A percentile compares a stretch with the other conserved stretches of the same genome.
Conservation (phyloP, 768 basidiomycete genomes). For the Pisolithus sp. region DNA sequence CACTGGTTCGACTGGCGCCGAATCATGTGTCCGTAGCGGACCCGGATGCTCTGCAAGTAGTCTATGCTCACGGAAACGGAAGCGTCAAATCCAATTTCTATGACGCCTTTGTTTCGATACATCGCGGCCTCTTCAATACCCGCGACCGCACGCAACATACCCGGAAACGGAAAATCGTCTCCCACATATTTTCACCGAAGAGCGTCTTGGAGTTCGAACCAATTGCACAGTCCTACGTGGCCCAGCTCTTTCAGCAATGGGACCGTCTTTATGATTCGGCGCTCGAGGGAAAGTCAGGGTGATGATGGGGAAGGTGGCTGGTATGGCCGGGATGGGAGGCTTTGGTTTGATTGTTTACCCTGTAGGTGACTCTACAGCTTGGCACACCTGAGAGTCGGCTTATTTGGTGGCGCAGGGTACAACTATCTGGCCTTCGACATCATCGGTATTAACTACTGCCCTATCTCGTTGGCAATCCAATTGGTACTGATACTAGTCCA, state of each 20-base stretch:
- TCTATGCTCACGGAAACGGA: conserved; percentile 85
- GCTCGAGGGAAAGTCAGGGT: conserved; percentile 48
- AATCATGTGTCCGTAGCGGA: conserved; percentile 74
- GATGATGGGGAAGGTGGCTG: conserved; percentile 56
- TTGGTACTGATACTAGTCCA: conserved; percentile 5
- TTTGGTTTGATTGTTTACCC: conserved; percentile 72
- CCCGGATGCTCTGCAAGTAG: conserved; percentile 64
- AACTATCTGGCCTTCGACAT: conserved; percentile 71
- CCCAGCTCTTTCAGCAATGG: conserved; percentile 63
- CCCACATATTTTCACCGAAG: conserved; percentile 81
- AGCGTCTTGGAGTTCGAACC: conserved; percentile 84
- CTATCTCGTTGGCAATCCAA: not conserved
- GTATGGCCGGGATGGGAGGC: conserved; percentile 52
- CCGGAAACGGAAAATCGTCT: conserved; percentile 87
- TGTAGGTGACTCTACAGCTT: conserved; percentile 38
- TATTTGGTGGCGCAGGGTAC: conserved; percentile 32
- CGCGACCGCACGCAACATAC: conserved; percentile 73
- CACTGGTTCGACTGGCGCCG: conserved; percentile 65
- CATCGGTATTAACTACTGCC: conserved; percentile 40
- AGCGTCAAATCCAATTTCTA: conserved; percentile 75
- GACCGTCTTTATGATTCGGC: conserved; percentile 58
- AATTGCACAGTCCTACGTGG: conserved; percentile 57
- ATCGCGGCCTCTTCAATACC: conserved; percentile 71
- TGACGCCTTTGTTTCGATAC: conserved; percentile 72
- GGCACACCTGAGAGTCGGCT: conserved; percentile 3